A percentile compares a stretch with the other conserved stretches of the same genome.
Conservation (phyloP, 148 eudicot species). For the Suaeda aralocaspica region DNA sequence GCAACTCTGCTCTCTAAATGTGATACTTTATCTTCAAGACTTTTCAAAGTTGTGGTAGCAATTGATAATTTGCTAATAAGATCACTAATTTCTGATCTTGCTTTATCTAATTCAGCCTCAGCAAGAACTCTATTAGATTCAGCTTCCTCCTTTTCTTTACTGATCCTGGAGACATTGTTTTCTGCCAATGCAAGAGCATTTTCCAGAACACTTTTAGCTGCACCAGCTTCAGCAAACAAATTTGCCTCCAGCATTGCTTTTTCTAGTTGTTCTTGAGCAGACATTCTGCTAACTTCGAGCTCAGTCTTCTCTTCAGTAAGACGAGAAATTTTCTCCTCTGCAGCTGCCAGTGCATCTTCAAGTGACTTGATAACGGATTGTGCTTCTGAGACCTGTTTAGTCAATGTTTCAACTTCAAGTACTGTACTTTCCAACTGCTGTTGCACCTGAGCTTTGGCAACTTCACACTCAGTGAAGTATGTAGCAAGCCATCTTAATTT, state of each 20-base stretch:
- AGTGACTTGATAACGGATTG: slow-evolving; percentile 42
- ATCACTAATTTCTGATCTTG: slow-evolving; percentile 47
- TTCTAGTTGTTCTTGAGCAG: slow-evolving; percentile 44
- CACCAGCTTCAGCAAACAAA: slow-evolving; percentile 44
- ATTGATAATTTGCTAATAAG: slow-evolving; percentile 47
- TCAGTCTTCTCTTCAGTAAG: slow-evolving; percentile 63
- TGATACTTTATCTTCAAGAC: slow-evolving; percentile 65
- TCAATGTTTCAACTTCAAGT: slow-evolving; percentile 43
- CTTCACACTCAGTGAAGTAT: slow-evolving; percentile 50
- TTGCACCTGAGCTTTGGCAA: slow-evolving; percentile 43
- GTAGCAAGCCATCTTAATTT: slow-evolving; percentile 65
- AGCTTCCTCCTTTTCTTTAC: slow-evolving; percentile 63
- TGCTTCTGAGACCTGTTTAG: slow-evolving; percentile 44
- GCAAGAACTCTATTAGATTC: slow-evolving; percentile 40
- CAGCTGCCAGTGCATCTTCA: slow-evolving; percentile 58
- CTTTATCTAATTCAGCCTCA: slow-evolving; percentile 57
- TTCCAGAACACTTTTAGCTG: slow-evolving; percentile 48
- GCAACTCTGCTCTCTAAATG: slow-evolving; percentile 47
- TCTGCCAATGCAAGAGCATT: slow-evolving; percentile 60
- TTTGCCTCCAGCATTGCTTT: slow-evolving; percentile 46
- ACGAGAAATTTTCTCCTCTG: slow-evolving; percentile 40
- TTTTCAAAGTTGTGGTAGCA: slow-evolving; percentile 49
- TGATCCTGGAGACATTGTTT: slow-evolving; percentile 39
- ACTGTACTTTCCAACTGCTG: slow-evolving; percentile 51
- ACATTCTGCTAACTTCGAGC: slow-evolving; percentile 43